These are phyloP conservation scores for Aechmea fasciata DNA, from an alignment of 176 grass and related monocot genomes.

Conservation along the genomic window DNA sequence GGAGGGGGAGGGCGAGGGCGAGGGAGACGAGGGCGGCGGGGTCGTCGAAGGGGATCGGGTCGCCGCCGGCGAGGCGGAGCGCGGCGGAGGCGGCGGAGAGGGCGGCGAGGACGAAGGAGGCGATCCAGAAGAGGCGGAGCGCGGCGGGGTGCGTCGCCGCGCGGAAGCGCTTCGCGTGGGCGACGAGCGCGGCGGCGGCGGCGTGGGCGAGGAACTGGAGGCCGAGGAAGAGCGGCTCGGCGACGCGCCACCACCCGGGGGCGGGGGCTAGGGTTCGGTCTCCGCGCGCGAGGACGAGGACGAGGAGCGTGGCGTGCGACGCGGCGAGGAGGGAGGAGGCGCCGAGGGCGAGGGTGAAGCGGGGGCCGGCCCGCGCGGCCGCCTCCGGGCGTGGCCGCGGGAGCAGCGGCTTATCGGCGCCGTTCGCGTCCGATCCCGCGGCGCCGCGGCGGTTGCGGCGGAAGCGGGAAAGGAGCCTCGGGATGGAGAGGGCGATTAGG, in stretches of 20 bases:
- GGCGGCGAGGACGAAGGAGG: slow-evolving; percentile 28
- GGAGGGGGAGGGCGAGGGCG: slow-evolving; percentile 40
- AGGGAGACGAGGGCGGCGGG: slow-evolving; percentile 36
- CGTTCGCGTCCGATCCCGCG: slow-evolving; percentile 4
- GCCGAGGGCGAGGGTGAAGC: slow-evolving; percentile 38
- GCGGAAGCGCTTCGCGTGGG: slow-evolving; percentile 45
- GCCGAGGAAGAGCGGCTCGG: slow-evolving; percentile 44
- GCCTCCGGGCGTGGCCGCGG: not conserved
- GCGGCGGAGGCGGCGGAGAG: slow-evolving; percentile 42
- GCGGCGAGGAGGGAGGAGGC: slow-evolving; percentile 31
- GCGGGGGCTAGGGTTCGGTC: not conserved
- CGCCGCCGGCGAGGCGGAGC: slow-evolving; percentile 29
- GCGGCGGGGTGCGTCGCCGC: slow-evolving; percentile 43
- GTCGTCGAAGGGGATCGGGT: slow-evolving; percentile 33
- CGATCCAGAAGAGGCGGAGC: slow-evolving; percentile 68
- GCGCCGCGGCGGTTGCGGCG: not conserved
- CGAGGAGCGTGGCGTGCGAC: slow-evolving; percentile 39
- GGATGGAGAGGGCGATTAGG: slow-evolving; percentile 14
- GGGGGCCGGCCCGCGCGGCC: slow-evolving; percentile 11
- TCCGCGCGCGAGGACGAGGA: not conserved
- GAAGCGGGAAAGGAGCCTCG: slow-evolving; percentile 20
- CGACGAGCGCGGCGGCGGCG: slow-evolving; percentile 35
- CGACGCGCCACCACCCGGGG: slow-evolving; percentile 6
- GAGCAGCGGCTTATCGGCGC: slow-evolving; percentile 48
- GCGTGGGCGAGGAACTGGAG: slow-evolving; percentile 57